phyloP scores from a whole-genome alignment of 202 grass and related monocot genomes.

The Bolboschoenoplectus hybrid region DNA sequence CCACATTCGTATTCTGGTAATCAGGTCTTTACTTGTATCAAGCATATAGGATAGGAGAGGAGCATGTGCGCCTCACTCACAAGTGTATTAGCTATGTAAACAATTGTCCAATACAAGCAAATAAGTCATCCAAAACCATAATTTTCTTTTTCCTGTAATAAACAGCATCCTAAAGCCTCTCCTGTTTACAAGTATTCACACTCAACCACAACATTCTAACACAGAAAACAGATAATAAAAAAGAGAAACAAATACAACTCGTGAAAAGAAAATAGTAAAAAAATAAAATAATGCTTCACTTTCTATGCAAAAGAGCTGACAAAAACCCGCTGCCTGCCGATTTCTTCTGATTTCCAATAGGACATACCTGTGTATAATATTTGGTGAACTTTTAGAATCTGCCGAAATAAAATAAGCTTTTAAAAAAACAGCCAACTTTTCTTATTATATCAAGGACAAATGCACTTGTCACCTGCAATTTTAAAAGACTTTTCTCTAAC shows the following conservation, averaged over 20 bases:
- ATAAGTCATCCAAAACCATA: neutral
- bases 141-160: neutral
- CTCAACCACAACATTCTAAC: neutral
- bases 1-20: too few relatives aligned
- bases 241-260: neutral
- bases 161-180: neutral
- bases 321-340: neutral
- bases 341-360: conserved; percentile 22
- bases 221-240: neutral
- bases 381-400: neutral
- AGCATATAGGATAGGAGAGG: neutral
- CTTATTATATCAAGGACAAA: neutral
- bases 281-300: conserved; percentile 17
- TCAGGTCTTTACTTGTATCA: too few relatives aligned
- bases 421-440: neutral
- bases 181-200: conserved; percentile 11
- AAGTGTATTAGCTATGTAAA: neutral
- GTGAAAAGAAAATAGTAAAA: neutral
- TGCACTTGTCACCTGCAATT: neutral
- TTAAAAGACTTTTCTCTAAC: conserved; percentile 2
- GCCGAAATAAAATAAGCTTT: neutral
- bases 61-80: neutral
- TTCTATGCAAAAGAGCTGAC: conserved; percentile 19
- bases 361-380: conserved; percentile 36
- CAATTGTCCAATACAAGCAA: neutral